Percentiles rank a stretch among this genome's conserved stretches.
Conservation (phyloP, 768 basidiomycete genomes). For the Pholiota conissans region DNA sequence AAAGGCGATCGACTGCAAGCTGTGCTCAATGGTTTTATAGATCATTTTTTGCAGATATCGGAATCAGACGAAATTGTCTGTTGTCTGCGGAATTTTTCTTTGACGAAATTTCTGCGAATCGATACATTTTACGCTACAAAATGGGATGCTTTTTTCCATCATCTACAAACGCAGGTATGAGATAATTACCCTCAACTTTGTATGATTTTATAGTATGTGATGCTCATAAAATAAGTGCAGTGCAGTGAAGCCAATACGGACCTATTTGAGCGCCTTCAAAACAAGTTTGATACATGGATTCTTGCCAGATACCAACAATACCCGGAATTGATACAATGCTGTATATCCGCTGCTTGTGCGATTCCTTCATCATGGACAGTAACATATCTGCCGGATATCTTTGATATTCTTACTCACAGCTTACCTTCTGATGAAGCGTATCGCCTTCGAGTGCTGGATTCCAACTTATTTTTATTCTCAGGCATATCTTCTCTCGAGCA, state of each 20-base stretch:
- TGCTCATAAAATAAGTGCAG: neutral
- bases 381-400: neutral
- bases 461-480: neutral
- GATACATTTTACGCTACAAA: neutral
- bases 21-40: neutral
- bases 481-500: neutral
- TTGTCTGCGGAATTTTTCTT: neutral
- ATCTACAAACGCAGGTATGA: neutral
- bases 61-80: neutral
- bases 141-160: neutral
- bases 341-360: neutral
- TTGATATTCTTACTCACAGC: neutral
- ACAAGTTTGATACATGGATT: neutral
- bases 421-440: neutral
- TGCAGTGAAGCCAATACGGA: neutral
- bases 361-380: neutral
- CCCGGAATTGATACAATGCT: neutral
- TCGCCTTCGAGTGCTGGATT: neutral
- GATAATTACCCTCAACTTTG: neutral
- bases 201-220: too few species aligned
- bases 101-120: neutral
- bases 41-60: neutral
- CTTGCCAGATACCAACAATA: neutral
- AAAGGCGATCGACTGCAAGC: neutral
- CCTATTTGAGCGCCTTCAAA: neutral